Evolutionary conservation across 805 yeast species (phyloP).

Genomic region (Pichia cephalocereana): DNA sequence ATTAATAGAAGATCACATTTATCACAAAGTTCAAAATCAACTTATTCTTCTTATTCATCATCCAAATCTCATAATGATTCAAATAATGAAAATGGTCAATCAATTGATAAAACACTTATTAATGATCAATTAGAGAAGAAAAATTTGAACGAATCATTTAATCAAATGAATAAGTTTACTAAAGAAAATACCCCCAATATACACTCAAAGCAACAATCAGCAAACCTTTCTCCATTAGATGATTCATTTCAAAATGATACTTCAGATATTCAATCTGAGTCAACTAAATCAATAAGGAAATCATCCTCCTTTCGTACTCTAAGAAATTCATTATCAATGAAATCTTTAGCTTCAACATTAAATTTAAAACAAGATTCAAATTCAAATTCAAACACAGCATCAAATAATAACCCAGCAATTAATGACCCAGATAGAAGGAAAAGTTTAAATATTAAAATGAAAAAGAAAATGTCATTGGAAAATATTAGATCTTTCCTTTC

Average conservation of each 20-base stretch:
- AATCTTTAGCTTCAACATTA: constrained; percentile 1
- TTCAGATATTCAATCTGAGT: background rate
- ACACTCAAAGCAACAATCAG: no score
- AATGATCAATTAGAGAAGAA: background rate
- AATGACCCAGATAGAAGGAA: constrained; percentile 1
- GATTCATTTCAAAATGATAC: no score
- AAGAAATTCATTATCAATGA: constrained; percentile 6
- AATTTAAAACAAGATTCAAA: background rate
- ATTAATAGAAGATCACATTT: background rate
- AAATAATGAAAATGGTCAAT: background rate
- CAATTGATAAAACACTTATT: background rate
- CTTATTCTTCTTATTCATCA: background rate
- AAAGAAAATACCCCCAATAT: no score
- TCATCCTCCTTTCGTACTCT: constrained; percentile 5
- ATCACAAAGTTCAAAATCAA: background rate
- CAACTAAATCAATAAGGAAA: background rate
- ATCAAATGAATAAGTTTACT: background rate
- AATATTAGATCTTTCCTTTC: constrained; percentile 10
- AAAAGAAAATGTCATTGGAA: constrained; percentile 18
- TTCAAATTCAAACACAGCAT: background rate
- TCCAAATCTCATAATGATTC: background rate
- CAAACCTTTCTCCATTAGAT: no score
- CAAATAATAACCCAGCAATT: background rate
- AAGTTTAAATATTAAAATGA: background rate
- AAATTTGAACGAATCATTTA: background rate